phyloP scores from a whole-genome alignment of 352 stramenopile species.

The Thalassiosira hispida region DNA sequence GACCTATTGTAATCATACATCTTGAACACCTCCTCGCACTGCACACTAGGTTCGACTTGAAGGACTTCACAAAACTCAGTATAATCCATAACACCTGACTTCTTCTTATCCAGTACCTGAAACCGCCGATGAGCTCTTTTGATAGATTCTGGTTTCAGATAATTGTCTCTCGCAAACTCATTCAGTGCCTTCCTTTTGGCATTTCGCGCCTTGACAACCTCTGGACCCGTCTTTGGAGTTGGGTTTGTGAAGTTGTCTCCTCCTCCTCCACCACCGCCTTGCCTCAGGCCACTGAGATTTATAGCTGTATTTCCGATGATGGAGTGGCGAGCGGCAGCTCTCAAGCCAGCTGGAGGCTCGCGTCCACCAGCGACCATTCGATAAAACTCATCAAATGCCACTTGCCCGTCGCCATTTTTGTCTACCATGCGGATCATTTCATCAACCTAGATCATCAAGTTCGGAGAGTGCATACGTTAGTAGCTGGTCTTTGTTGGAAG shows the following conservation, averaged over 20 bases:
- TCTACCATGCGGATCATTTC: slow-evolving; percentile 97
- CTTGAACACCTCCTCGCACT: slow-evolving; percentile 93
- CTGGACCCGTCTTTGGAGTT: slow-evolving; percentile 56
- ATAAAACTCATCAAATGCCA: slow-evolving; percentile 95
- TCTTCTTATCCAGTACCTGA: slow-evolving; percentile 93
- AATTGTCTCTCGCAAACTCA: slow-evolving; percentile 93
- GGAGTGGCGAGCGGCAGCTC: slow-evolving; percentile 31
- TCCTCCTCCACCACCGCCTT: not conserved
- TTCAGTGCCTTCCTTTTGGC: slow-evolving; percentile 90
- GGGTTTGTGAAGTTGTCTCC: slow-evolving; percentile 20
- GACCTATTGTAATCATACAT: slow-evolving; percentile 93
- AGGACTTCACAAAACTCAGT: slow-evolving; percentile 96
- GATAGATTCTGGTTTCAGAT: slow-evolving; percentile 94
- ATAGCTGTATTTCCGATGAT: slow-evolving; percentile 45
- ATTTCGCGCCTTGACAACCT: slow-evolving; percentile 92
- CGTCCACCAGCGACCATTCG: slow-evolving; percentile 94
- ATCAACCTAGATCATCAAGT: slow-evolving; percentile 79
- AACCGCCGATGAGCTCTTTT: slow-evolving; percentile 97
- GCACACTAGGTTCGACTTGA: slow-evolving; percentile 90
- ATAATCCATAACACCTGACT: slow-evolving; percentile 94
- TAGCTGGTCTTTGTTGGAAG: not conserved
- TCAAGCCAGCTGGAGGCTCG: slow-evolving; percentile 88
- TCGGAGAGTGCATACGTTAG: not conserved
- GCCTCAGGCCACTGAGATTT: slow-evolving; percentile 18
- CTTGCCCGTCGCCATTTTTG: slow-evolving; percentile 93